phyloP scores from a whole-genome alignment of 2,329 filamentous ascomycete species.

The Sporothrix brunneoviolacea region DNA sequence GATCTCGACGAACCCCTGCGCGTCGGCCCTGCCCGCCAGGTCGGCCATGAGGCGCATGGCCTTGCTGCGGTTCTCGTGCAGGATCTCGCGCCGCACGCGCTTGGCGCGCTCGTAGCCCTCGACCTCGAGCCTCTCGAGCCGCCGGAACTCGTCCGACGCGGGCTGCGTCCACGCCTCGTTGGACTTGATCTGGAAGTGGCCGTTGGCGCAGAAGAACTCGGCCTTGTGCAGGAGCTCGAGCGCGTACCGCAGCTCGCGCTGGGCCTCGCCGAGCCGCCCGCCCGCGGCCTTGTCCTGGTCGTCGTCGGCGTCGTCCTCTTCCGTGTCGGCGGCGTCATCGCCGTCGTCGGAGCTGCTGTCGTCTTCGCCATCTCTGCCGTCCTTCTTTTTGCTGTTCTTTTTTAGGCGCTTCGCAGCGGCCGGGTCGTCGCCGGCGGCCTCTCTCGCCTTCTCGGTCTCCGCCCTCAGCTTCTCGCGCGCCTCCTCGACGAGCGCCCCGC shows the following conservation, averaged over 20 bases:
- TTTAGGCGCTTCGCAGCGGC: not conserved
- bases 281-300: constrained; percentile 23
- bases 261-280: constrained; percentile 47
- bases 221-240: constrained; percentile 77
- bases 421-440: constrained; percentile 16
- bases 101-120: constrained; percentile 75
- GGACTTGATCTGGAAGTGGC: constrained; percentile 74
- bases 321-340: constrained; percentile 30
- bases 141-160: constrained; percentile 59
- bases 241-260: constrained; percentile 61
- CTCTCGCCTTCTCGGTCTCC: constrained; percentile 38
- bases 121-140: constrained; percentile 63
- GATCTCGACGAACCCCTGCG: constrained; percentile 54
- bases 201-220: constrained; percentile 78
- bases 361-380: constrained; percentile 27
- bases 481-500: constrained; percentile 49
- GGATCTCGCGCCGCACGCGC: constrained; percentile 66
- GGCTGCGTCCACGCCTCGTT: constrained; percentile 57
- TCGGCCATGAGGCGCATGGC: constrained; percentile 58
- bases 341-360: constrained; percentile 24
- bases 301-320: constrained; percentile 32
- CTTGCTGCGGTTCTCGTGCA: constrained; percentile 52
- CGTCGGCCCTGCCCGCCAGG: constrained; percentile 46
- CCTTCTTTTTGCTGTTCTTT: not conserved
- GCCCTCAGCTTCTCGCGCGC: constrained; percentile 54